phyloP scores from a whole-genome alignment of 805 yeast species.

The Monosporozyma aquatica region DNA sequence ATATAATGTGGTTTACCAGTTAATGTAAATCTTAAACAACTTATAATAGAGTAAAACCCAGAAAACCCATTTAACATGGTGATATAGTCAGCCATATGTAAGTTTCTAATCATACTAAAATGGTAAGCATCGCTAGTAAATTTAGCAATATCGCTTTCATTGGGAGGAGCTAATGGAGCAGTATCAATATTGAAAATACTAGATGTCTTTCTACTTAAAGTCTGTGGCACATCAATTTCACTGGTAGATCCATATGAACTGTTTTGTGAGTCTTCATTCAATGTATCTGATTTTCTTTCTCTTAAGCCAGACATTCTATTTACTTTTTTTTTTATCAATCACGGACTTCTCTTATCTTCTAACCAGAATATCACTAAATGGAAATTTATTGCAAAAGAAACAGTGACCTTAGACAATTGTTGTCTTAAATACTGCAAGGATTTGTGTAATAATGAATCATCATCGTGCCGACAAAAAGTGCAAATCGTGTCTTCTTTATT shows the following conservation, averaged over 20 bases:
- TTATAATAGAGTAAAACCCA: constrained; percentile 83
- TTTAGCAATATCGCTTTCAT: constrained; percentile 63
- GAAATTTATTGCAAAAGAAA: no score
- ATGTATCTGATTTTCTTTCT: constrained; percentile 5
- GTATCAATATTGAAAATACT: constrained; percentile 44
- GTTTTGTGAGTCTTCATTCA: constrained; percentile 1
- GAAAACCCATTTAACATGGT: constrained; percentile 90
- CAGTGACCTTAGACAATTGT: no score
- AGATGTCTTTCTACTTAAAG: constrained; percentile 40
- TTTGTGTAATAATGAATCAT: no score
- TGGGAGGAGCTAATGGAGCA: constrained; percentile 63
- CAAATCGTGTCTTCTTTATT: background rate
- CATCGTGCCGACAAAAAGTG: no score
- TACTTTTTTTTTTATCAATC: no score
- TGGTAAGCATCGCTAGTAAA: constrained; percentile 80
- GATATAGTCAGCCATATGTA: constrained; percentile 94
- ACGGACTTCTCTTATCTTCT: no score
- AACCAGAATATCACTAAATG: no score
- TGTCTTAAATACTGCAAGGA: no score
- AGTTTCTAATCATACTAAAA: constrained; percentile 72
- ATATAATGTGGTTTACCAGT: constrained; percentile 62
- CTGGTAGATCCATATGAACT: no score
- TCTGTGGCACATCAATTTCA: constrained; percentile 7
- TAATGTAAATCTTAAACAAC: constrained; percentile 71
- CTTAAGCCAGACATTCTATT: constrained; percentile 2